phyloP scores from a whole-genome alignment of 768 basidiomycete genomes.

The Mrakia gelida region DNA sequence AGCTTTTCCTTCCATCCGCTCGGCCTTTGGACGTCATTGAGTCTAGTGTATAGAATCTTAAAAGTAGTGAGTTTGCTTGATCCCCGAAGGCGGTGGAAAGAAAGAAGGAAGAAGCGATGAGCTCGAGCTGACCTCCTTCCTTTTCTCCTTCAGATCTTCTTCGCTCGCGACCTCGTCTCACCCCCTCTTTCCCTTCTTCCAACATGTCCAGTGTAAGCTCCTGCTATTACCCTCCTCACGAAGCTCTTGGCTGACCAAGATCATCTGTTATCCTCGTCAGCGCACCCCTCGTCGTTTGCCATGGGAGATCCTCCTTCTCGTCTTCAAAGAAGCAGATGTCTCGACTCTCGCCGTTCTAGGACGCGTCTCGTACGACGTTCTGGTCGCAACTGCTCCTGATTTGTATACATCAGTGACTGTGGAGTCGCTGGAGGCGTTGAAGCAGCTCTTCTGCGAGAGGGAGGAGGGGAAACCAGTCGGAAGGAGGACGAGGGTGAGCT shows the following conservation, averaged over 20 bases:
- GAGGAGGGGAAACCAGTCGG: background rate
- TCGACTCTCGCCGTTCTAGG: background rate
- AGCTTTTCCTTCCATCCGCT: too few species aligned
- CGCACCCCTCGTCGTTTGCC: background rate
- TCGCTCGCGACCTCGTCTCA: background rate
- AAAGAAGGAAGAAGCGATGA: background rate
- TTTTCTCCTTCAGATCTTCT: background rate
- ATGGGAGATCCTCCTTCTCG: background rate
- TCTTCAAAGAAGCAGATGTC: background rate
- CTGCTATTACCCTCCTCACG: background rate
- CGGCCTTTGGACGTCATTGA: too few species aligned
- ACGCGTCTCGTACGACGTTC: background rate
- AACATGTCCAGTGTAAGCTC: background rate
- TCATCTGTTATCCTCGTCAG: background rate
- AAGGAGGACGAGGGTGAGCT: conserved; percentile 8
- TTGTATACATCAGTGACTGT: background rate
- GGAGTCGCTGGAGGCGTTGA: background rate
- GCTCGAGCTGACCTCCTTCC: background rate
- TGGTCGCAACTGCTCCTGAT: background rate
- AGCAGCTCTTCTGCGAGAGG: background rate
- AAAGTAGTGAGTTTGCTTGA: too few species aligned
- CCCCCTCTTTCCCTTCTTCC: background rate
- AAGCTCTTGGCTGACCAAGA: background rate
- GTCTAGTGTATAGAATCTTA: too few species aligned
- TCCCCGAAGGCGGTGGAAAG: too few species aligned